Conservation (phyloP, 2,329 filamentous ascomycete species). For the Aspergillus unguis region DNA sequence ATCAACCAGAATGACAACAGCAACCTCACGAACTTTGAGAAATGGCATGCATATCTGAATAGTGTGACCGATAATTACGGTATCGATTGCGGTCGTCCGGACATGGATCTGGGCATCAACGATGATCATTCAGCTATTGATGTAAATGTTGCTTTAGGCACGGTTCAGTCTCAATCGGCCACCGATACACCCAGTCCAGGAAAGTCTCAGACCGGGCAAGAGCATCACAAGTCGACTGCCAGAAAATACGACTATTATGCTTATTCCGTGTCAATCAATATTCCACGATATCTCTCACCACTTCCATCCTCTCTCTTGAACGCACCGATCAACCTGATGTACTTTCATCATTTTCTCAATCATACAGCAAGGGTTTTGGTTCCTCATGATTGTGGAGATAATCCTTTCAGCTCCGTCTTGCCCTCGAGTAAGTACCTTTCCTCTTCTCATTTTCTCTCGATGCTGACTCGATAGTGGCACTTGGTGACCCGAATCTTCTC, state of each 20-base stretch:
- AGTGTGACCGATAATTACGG: conserved; percentile 56
- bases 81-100: conserved; percentile 66
- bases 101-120: conserved; percentile 68
- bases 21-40: conserved; percentile 21
- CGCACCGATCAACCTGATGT: conserved; percentile 77
- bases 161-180: conserved; percentile 20
- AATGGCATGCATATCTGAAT: conserved; percentile 31
- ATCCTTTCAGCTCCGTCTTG: conserved; percentile 59
- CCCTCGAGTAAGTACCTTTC: conserved; percentile 55
- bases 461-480: conserved; percentile 48
- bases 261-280: conserved; percentile 63
- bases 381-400: conserved; percentile 60
- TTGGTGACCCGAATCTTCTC: conserved; percentile 58
- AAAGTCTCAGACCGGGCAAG: conserved; percentile 2
- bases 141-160: conserved; percentile 41
- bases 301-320: conserved; percentile 58
- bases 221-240: conserved; percentile 41
- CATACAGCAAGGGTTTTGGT: conserved; percentile 69
- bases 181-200: conserved; percentile 8
- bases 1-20: conserved; percentile 27
- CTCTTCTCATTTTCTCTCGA: conserved; percentile 13
- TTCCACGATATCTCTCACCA: conserved; percentile 55
- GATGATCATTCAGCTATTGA: conserved; percentile 67
- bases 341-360: conserved; percentile 72
- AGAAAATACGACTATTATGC: conserved; percentile 66